Percentiles rank a stretch among this genome's conserved stretches.
These are phyloP conservation scores for Breviolum minutum DNA, from an alignment of 73 alveolate species.

Conservation along the genomic window DNA sequence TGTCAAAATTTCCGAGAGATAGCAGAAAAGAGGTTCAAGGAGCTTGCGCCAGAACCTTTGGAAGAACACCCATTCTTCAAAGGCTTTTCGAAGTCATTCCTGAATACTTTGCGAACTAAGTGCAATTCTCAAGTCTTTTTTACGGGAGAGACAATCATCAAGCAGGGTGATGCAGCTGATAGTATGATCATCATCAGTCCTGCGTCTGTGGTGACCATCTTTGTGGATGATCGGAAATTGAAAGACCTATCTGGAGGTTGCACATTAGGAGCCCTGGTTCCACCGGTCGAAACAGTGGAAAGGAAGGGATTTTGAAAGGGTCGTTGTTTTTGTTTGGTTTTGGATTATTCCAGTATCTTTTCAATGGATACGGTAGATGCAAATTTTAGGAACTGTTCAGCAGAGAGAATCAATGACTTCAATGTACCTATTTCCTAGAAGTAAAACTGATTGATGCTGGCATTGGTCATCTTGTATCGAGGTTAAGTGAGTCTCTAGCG, in stretches of 20 bases:
- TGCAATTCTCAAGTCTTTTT: conserved; percentile 77
- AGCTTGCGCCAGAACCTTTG: conserved; percentile 81
- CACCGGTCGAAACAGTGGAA: background rate
- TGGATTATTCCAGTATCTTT: background rate
- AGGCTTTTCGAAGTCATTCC: conserved; percentile 85
- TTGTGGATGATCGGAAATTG: conserved; percentile 64
- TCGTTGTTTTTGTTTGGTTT: background rate
- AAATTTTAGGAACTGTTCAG: too few relatives aligned
- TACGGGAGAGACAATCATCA: conserved; percentile 61
- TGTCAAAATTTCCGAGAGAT: conserved; percentile 68
- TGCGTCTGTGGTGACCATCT: conserved; percentile 62
- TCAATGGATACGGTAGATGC: background rate
- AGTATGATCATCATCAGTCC: conserved; percentile 87
- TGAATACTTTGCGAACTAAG: conserved; percentile 69
- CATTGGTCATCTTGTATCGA: too few relatives aligned
- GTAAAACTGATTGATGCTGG: too few relatives aligned
- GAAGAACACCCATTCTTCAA: conserved; percentile 62
- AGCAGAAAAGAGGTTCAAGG: conserved; percentile 76
- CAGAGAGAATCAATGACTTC: too few relatives aligned
- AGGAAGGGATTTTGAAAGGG: background rate
- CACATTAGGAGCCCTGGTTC: conserved; percentile 35
- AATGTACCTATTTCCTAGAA: too few relatives aligned
- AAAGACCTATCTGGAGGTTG: conserved; percentile 74
- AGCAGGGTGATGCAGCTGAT: conserved; percentile 44
- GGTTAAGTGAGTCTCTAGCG: background rate